Evolutionary conservation across 176 grass and related monocot species (phyloP), one percentile per base, ranked within the genome.

Genomic region (Oryza meridionalis): DNA sequence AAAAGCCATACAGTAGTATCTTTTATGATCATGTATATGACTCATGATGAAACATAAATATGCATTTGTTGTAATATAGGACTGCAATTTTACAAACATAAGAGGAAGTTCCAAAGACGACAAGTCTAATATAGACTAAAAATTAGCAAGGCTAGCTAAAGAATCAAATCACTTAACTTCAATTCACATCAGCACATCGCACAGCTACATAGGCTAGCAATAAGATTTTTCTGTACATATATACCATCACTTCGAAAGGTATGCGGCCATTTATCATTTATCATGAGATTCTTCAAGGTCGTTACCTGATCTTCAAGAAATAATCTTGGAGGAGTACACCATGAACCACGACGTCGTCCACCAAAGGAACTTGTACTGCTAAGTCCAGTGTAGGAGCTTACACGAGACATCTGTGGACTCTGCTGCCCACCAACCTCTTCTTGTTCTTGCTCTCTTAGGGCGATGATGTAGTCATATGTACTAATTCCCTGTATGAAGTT

Each of bases 391-490:
- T 94, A 92, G 62, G 97, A 99, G 82, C 97, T 99, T 79, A 91
- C 87, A 45, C 76, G 90, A 81, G 97, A 99, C 97, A 96, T 99
- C 82, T 96, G 91, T 17, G 93, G 93, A 90, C 97, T 99, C 78
- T 99, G 97, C 44, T 96, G 93, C 16, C 77, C 87, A 77, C 85
- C 86, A 68, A 62, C 65, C 66, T 92, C 91, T 78, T 93, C 91
- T 85, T 99, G 90, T 32, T 99, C 96, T 86, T 99, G 93, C 90
- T 99, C 97, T 90, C 97, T 92, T 67, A 99, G 84, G 67, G 97
- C 97, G 59, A 99, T 99, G 70, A 99, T 99, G 78, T 99, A 99
- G 84, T 99, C 97, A 62, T 99, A 99, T 13, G 97, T 99, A 79
- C 89, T 99, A 51, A 99, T 92, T 84, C 97, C 97, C 97, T 99